Percentiles rank a stretch among this genome's conserved stretches.
Conservation (phyloP, 768 basidiomycete species). For the Holtermanniella nyarrowii region DNA sequence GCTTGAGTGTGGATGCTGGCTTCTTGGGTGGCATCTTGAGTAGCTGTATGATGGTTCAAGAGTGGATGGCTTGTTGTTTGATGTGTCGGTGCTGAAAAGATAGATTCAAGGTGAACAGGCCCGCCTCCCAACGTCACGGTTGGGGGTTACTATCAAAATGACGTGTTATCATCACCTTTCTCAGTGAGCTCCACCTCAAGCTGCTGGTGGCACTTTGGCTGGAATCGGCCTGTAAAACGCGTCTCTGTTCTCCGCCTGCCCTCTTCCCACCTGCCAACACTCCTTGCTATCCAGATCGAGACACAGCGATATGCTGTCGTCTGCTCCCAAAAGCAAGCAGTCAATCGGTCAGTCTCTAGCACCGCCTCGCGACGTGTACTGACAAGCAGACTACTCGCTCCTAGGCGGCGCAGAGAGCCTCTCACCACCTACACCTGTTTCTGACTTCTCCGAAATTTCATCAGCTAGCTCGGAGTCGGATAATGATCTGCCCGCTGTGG, state of each 20-base stretch:
- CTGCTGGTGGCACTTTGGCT: too few relatives aligned
- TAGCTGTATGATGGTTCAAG: neutral
- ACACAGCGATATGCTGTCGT: too few relatives aligned
- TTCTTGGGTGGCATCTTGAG: neutral
- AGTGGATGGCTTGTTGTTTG: neutral
- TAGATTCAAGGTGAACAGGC: too few relatives aligned
- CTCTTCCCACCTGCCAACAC: too few relatives aligned
- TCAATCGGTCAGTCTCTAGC: neutral
- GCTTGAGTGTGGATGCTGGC: neutral
- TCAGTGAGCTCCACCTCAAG: too few relatives aligned
- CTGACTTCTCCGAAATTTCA: constrained; percentile 42
- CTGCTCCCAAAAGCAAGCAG: too few relatives aligned
- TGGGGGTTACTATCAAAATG: too few relatives aligned
- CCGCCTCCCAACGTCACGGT: too few relatives aligned
- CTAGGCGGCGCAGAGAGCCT: constrained; percentile 70
- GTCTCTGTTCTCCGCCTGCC: too few relatives aligned
- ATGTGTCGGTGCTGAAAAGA: neutral
- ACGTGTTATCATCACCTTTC: too few relatives aligned
- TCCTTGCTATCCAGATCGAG: too few relatives aligned
- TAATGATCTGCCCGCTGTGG: neutral
- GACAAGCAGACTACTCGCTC: constrained; percentile 26
- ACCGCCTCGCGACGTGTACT: neutral
- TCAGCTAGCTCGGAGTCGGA: neutral
- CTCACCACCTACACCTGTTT: constrained; percentile 44
- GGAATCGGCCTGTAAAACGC: too few relatives aligned